Evolutionary conservation across 106 monocot species (phyloP), one percentile per base, ranked within the genome.

Genomic region (Allium sativum): DNA sequence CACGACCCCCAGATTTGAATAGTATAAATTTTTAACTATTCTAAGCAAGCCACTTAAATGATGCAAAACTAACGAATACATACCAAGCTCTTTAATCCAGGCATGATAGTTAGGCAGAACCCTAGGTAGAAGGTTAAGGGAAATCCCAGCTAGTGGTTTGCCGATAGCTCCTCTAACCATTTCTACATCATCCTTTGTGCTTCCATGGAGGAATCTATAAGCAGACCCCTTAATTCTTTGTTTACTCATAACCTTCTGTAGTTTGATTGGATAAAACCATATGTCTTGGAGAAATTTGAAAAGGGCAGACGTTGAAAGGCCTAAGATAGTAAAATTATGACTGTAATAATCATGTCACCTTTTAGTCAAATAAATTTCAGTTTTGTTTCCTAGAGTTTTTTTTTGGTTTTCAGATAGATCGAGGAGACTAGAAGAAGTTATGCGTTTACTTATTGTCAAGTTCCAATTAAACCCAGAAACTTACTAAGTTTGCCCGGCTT

Each of bases 241-340:
- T 44, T 43, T 45, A 54, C 19, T 56, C 67, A 67, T 55, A 43
- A 20, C 45, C 55, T 56, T 67, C 44, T 55, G 10, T 19, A 67
- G 40, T 45, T 20, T 13, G 13, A 44, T 67, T 18, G 67, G 67
- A 67, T 56, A 42, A 54, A 54, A 67, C 67, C 67, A 67, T 56
- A 21, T n/a, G 12, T 44, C 42, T 42, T 45, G 42, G 45, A 67
- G 45, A 56, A 67, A 44, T 43, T 42, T 11, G 10, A 66, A 18
- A 0, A 66, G 18, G 18, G 31, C 42, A 13, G 42, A 3, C 3
- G 15, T 10, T 43, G 53, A 6, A 57, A 57, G 40, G 40, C 21
- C 2, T 2, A 31, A 31, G 31, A 31, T 31, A 31, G 31, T 31
- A 5, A 31, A 31, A 31, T 31, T 31, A 31, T 31, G 31, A 31